Evolutionary conservation across 768 basidiomycete genomes (phyloP), one percentile per base, ranked within the genome.

Genomic region (Tricholoma flavovirens): DNA sequence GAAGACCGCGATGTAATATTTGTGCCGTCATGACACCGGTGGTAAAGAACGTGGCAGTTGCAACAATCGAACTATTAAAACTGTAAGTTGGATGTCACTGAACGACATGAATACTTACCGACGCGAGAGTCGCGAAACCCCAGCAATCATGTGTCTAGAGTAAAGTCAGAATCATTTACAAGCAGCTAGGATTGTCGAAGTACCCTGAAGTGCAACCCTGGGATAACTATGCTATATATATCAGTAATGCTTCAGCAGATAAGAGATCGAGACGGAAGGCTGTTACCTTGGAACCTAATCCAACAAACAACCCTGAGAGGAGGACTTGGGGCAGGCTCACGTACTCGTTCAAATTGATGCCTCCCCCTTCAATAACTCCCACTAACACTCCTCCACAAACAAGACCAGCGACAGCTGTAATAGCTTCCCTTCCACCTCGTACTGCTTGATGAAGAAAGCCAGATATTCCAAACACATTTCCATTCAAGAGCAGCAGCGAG

Each of bases 121-220:
- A 51, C 66, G 32, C 40, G 84, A 85, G 56, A 83, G 71, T 26
- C 80, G 77, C 36, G 83, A 80, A 40, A 84, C 53, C 29, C 84
- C 84, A 56, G 75, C 76, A 54, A 86, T 73, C 84, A 86, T 85
- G 70, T 86, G 84, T 46, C 84, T 84, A 53, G 32, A 40, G 4
- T 52, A 42, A 46, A 17, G 36, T 17, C n/a, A 35, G 54, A 42
- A 53, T 8, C 10, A 9, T 14, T 12, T 49, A 5, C 24, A 35
- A 32, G 30, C 7, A 11, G 26, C 17, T 33, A 48, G 35, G 14
- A 19, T 15, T 26, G 33, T 10, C 30, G 21, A 51, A 48, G 55
- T 66, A 84, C 83, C 83, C 84, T 15, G 84, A 86, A 10, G 84
- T 85, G 64, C 84, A 86, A 21, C 84, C 84, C 56, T 82, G 83